Percentiles rank a stretch among this genome's conserved stretches.
phyloP scores from a whole-genome alignment of 257 asterid species.

The Fraxinus cuspidata region DNA sequence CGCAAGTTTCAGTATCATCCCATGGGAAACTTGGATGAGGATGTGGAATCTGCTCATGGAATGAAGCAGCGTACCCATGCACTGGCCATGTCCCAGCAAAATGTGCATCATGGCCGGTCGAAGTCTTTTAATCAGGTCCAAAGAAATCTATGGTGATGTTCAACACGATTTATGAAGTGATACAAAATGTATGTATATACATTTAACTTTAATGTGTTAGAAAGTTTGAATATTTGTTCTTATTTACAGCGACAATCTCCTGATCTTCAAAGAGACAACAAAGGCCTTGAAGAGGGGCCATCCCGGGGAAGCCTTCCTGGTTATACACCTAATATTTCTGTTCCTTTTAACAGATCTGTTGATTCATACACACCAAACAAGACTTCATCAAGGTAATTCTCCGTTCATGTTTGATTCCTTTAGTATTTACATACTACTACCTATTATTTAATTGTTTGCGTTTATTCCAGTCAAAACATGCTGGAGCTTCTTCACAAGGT shows the following conservation, averaged over 20 bases:
- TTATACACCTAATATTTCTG: constrained; percentile 36
- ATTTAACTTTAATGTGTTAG: constrained; percentile 9
- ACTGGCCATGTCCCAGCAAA: constrained; percentile 41
- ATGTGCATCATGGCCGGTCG: constrained; percentile 51
- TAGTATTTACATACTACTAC: not conserved
- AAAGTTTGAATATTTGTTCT: constrained; percentile 19
- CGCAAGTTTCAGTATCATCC: constrained; percentile 88
- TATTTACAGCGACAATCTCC: constrained; percentile 55
- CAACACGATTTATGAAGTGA: constrained; percentile 43
- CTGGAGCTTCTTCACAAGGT: constrained; percentile 91
- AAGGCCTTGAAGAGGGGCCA: constrained; percentile 42
- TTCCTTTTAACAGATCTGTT: constrained; percentile 43
- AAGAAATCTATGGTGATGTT: constrained; percentile 38
- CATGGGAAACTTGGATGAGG: constrained; percentile 78
- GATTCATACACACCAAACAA: constrained; percentile 44
- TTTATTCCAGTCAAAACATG: constrained; percentile 75
- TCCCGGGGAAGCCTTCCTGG: constrained; percentile 48
- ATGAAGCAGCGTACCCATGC: constrained; percentile 50
- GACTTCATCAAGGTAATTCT: constrained; percentile 55
- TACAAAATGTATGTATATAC: too few species aligned
- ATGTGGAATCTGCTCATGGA: constrained; percentile 46
- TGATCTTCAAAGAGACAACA: constrained; percentile 48
- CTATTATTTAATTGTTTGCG: constrained; percentile 13
- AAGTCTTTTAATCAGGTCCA: constrained; percentile 53
- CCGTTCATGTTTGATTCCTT: constrained; percentile 15